A percentile compares a stretch with the other conserved stretches of the same genome.
Conservation (phyloP, 163 green algal species). For the Smithsoniella earleae region DNA sequence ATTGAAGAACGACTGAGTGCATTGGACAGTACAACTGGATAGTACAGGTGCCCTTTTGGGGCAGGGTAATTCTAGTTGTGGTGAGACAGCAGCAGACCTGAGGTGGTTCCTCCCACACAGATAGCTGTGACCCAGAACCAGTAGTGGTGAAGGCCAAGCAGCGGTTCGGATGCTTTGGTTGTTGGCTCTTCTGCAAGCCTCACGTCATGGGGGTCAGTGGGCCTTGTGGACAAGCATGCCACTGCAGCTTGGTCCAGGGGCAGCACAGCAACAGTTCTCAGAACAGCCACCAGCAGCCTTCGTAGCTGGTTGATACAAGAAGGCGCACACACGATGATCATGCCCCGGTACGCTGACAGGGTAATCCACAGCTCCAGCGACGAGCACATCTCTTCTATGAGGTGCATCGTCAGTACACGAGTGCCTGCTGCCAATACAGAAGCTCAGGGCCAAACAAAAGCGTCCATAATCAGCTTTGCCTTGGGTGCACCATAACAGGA, state of each 20-base stretch:
- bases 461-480: too few relatives aligned
- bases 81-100: not conserved
- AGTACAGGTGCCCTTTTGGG: not conserved
- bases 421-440: not conserved
- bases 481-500: too few relatives aligned
- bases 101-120: not conserved
- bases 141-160: conserved; percentile 26
- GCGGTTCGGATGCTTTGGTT: conserved; percentile 1
- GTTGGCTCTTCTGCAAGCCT: conserved; percentile 27
- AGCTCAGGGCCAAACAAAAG: too few relatives aligned
- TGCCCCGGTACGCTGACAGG: not conserved
- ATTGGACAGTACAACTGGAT: too few relatives aligned
- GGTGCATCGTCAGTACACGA: not conserved
- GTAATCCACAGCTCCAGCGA: not conserved
- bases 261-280: conserved; percentile 10
- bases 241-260: conserved; percentile 5
- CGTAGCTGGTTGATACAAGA: not conserved
- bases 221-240: conserved; percentile 4
- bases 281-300: not conserved
- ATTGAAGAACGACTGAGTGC: too few relatives aligned
- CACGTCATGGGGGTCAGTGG: not conserved
- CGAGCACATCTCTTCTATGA: not conserved
- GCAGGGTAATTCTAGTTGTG: too few relatives aligned
- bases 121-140: conserved; percentile 22
- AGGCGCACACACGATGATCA: conserved; percentile 2